These are phyloP conservation scores for Blastobotrys chiropterorum DNA, from an alignment of 805 yeast genomes.

Conservation along the genomic window DNA sequence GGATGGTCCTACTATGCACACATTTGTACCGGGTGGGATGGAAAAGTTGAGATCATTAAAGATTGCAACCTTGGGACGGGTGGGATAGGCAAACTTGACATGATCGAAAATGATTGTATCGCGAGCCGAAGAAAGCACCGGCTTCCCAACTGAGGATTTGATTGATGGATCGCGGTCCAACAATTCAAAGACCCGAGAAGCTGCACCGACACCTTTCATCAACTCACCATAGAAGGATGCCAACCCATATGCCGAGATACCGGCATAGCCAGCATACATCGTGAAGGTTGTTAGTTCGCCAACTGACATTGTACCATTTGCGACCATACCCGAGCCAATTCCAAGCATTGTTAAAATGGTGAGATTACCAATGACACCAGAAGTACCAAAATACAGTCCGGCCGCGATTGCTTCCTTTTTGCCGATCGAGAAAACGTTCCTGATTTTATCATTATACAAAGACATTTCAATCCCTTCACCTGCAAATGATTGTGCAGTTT, in stretches of 20 bases:
- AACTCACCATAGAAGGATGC: conserved; percentile 89
- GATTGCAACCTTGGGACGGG: conserved; percentile 65
- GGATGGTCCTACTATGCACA: conserved; percentile 94
- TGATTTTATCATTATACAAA: conserved; percentile 65
- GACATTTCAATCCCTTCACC: conserved; percentile 76
- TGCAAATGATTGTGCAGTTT: conserved; percentile 85
- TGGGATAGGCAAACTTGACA: conserved; percentile 74
- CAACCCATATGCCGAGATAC: conserved; percentile 84
- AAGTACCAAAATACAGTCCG: conserved; percentile 70
- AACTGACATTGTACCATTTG: conserved; percentile 65
- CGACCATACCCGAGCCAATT: conserved; percentile 77
- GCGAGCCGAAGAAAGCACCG: conserved; percentile 30
- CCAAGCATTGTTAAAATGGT: conserved; percentile 71
- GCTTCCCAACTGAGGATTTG: conserved; percentile 56
- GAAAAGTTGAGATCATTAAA: conserved; percentile 55
- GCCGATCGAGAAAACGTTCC: conserved; percentile 59
- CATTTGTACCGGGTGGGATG: conserved; percentile 75
- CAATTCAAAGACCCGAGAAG: conserved; percentile 82
- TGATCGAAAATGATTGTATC: conserved; percentile 52
- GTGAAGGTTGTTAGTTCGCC: conserved; percentile 90
- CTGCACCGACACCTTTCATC: conserved; percentile 97
- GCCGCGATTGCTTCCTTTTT: conserved; percentile 72
- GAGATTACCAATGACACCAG: conserved; percentile 79
- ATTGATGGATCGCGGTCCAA: conserved; percentile 72
- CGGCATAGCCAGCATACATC: conserved; percentile 94